Evolutionary conservation across 1,284 basidiomycete genomes (phyloP), one percentile per base, ranked within the genome.

Genomic region (Ganoderma lucidum): DNA sequence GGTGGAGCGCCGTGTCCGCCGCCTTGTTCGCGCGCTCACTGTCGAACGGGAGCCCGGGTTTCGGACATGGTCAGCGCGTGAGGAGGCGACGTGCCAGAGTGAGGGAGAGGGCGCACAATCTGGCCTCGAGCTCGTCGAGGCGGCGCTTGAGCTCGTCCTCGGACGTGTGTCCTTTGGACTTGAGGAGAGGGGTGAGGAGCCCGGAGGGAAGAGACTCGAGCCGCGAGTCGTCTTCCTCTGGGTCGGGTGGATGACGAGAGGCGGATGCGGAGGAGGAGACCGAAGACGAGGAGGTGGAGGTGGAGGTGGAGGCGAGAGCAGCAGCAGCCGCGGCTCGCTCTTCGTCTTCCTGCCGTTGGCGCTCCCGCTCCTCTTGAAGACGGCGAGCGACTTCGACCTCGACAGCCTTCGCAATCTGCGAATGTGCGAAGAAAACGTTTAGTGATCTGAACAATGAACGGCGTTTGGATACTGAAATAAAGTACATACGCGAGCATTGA

Each of bases 361-460:
- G 82, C 75, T 90, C 86, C 59, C 85, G 84, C 74, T 90, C 89
- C 61, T 71, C 70, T 66, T 87, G 88, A 61, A 93, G 78, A 42
- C 91, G 84, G 67, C 89, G 82, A 6, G 89, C 86, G 53, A 94
- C 92, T 77, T 93, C 91, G 15, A 83, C 84, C 79, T 93, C 89
- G 28, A 94, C 92, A 9, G 89, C 89, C 73, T 83, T 88, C 55
- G 89, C 87, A 62, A 93, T 94, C 90, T 91, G 71, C 5, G 10
- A 5, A n/a, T 5, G 51, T 67, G 45, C 35, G 60, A 10, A 23
- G 58, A 23, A 23, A 23, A 23, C 0, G 23, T 23, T 23, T 23
- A 23, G 44, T 19, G 37, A 17, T 17, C 14, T 56, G 42, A n/a
- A 3, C 15, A 37, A 2, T 53, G 0, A 39, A 28, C 6, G 45